phyloP scores from a whole-genome alignment of 441 rosid species.

The Euphorbia celastroides region DNA sequence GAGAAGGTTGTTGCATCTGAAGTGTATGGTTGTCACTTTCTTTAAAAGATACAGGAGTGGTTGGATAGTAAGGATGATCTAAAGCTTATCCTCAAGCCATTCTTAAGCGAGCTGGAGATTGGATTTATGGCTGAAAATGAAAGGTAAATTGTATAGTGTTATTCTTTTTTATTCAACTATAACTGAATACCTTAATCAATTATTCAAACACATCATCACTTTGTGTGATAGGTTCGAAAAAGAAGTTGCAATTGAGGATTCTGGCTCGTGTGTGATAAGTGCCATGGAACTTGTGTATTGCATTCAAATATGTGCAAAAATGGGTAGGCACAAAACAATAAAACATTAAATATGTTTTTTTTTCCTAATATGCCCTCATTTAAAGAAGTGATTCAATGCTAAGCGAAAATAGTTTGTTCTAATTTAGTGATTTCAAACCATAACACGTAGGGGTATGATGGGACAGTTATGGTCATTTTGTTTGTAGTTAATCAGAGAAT shows the following conservation, averaged over 20 bases:
- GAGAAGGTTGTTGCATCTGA: slow-evolving; percentile 35
- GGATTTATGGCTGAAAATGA: slow-evolving; percentile 22
- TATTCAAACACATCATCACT: neutral
- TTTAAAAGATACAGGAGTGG: slow-evolving; percentile 38
- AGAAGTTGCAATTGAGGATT: neutral
- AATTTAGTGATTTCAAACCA: too few relatives aligned
- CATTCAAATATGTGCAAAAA: neutral
- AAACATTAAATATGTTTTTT: too few relatives aligned
- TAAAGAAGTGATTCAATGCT: too few relatives aligned
- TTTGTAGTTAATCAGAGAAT: too few relatives aligned
- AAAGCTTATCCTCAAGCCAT: slow-evolving; percentile 19
- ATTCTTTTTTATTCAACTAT: slow-evolving; percentile 2
- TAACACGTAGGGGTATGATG: too few relatives aligned
- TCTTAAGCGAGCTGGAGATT: slow-evolving; percentile 28
- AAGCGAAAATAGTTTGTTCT: too few relatives aligned
- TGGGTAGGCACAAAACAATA: too few relatives aligned
- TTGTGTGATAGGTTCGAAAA: neutral
- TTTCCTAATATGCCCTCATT: too few relatives aligned
- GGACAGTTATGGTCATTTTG: too few relatives aligned
- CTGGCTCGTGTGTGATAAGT: neutral
- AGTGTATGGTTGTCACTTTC: slow-evolving; percentile 25
- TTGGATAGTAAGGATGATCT: slow-evolving; percentile 28
- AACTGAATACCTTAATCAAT: neutral
- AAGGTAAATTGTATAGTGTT: slow-evolving; percentile 29
- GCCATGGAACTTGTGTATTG: neutral